Conservation (phyloP, 164 flowering plant species). For the Macadamia integrifolia region DNA sequence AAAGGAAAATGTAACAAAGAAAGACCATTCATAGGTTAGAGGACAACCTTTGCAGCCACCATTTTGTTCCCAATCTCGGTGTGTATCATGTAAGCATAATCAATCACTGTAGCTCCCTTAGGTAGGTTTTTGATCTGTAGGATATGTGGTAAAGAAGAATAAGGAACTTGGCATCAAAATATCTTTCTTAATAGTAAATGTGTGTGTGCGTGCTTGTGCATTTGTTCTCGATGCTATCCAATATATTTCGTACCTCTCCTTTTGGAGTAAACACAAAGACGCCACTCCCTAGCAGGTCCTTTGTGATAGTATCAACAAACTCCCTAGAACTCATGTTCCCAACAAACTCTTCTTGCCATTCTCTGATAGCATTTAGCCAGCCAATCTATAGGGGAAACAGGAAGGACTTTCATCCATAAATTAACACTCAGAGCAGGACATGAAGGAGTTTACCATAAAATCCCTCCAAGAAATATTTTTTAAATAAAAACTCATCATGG, state of each 20-base stretch:
- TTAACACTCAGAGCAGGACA: conserved; percentile 10
- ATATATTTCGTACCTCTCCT: conserved; percentile 65
- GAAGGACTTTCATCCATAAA: conserved; percentile 21
- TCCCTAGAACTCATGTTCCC: conserved; percentile 99
- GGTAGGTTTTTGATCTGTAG: conserved; percentile 90
- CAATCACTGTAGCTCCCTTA: conserved; percentile 89
- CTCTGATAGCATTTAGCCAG: conserved; percentile 98
- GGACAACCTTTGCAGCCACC: conserved; percentile 96
- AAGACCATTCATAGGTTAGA: conserved; percentile 4
- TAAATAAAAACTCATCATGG: conserved; percentile 3
- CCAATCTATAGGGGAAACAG: conserved; percentile 56
- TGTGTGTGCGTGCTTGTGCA: not conserved
- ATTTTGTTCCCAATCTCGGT: conserved; percentile 98
- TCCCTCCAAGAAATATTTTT: conserved; percentile 5
- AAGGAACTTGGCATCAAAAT: not conserved
- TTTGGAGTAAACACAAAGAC: conserved; percentile 97
- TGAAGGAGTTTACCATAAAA: conserved; percentile 4
- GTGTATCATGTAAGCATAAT: conserved; percentile 97
- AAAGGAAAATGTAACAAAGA: not conserved
- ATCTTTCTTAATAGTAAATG: not conserved
- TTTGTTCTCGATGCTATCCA: not conserved
- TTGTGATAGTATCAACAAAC: conserved; percentile 88
- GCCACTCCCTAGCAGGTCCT: conserved; percentile 90
- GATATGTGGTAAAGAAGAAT: not conserved
- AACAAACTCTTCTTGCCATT: conserved; percentile 99